Conservation (phyloP, 2,329 filamentous ascomycete species). For the Exophiala sp. region DNA sequence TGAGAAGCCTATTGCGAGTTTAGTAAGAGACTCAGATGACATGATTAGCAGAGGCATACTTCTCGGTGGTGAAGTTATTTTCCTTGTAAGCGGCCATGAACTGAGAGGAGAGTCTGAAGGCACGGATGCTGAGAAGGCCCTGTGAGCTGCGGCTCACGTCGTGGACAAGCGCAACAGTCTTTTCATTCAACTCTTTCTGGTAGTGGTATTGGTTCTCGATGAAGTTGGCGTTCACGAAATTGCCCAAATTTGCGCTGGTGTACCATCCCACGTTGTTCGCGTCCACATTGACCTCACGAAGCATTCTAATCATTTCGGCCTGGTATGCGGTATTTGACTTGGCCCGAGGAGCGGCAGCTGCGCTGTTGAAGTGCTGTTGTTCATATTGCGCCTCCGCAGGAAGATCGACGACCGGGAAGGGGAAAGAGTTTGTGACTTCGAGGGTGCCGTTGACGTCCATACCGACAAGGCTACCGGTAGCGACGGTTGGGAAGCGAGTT, state of each 20-base stretch:
- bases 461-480: conserved; percentile 86
- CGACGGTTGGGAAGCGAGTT: conserved; percentile 78
- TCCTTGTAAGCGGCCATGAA: conserved; percentile 95
- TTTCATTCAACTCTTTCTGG: conserved; percentile 86
- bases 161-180: conserved; percentile 84
- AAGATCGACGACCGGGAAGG: conserved; percentile 80
- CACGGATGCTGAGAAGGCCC: conserved; percentile 81
- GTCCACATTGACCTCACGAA: conserved; percentile 96
- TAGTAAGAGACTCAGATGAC: conserved; percentile 21
- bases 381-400: conserved; percentile 70
- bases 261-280: conserved; percentile 99
- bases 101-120: conserved; percentile 79
- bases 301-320: conserved; percentile 93
- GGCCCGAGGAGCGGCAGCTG: conserved; percentile 83
- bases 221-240: conserved; percentile 91
- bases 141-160: conserved; percentile 94
- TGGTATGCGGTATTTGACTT: conserved; percentile 88
- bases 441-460: conserved; percentile 81
- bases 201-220: conserved; percentile 98
- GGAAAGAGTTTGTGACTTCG: conserved; percentile 91
- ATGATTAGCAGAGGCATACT: conserved; percentile 53
- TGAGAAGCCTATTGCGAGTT: conserved; percentile 68
- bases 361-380: conserved; percentile 64
- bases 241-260: conserved; percentile 97
- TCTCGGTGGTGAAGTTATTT: conserved; percentile 94